Evolutionary conservation across 345 rosid genomes (phyloP), one percentile per base, ranked within the genome.

Genomic region (Heritiera fomes): DNA sequence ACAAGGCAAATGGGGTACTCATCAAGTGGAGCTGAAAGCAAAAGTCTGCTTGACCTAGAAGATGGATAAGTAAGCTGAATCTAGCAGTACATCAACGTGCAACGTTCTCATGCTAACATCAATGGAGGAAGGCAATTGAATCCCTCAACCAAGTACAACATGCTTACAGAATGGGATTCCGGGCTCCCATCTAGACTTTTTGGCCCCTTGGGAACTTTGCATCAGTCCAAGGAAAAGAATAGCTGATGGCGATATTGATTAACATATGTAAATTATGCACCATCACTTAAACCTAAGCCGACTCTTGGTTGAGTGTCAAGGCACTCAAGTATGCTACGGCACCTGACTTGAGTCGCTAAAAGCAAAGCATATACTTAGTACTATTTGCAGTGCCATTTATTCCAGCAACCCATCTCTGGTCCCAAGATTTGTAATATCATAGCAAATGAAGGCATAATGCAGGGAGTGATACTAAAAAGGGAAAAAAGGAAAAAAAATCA

Each of bases 21-120:
- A 3, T 66, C 71, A 66, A 30, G 13, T 66, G 49, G 70, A 66
- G 49, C 71, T 66, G 43, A 41, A 66, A 66, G 49, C 71, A 40
- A 66, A 15, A 8, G 18, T 40, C 18, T 40, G 46, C 68, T 62
- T 62, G 66, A 30, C 3, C 41, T 28, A 28, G 17, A 30, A 61
- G 40, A 63, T 14, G 17, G 32, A 28, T 4, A 60, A 60, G 34
- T 60, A 10, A 63, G 43, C 46, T 63, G 68, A 63, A 63, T 62
- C 41, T 62, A 62, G 18, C 40, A n/a, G 32, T 20, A 34, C 38
- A 34, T 34, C 38, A 34, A 34, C 38, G 38, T 34, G 38, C 38
- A 34, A 34, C 3, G 3, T 34, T 34, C 38, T 34, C 38, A 61
- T 9, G 10, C 34, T 10, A 34, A 30, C 41, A 30, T 32, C 40